A percentile compares a stretch with the other conserved stretches of the same genome.
Conservation (phyloP, 306 rosid genomes). For the Trichosanthes cucumerina region DNA sequence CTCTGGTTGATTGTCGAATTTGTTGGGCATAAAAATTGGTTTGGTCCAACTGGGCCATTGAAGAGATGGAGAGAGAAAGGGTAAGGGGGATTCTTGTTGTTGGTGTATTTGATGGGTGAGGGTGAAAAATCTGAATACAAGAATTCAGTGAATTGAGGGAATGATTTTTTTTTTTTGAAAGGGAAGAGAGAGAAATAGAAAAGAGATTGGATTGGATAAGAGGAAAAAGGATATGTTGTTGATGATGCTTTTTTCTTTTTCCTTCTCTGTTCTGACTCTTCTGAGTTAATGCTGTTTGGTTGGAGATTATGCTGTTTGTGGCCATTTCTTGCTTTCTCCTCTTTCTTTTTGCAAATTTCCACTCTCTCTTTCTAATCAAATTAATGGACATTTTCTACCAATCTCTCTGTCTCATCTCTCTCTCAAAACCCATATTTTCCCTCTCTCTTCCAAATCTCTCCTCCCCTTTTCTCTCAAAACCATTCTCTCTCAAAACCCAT, state of each 20-base stretch:
- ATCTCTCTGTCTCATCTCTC: no score
- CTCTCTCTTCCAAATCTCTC: no score
- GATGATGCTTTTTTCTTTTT: not conserved
- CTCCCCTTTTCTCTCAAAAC: no score
- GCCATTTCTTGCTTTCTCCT: no score
- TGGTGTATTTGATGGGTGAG: not conserved
- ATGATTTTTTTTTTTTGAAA: not conserved
- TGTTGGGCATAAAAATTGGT: slow-evolving; percentile 64
- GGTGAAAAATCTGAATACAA: not conserved
- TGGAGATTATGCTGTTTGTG: no score
- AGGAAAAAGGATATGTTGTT: no score
- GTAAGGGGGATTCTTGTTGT: not conserved
- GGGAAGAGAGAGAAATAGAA: not conserved
- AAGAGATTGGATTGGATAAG: not conserved
- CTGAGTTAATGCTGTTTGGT: not conserved
- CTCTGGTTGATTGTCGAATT: slow-evolving; percentile 21
- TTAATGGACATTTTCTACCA: no score
- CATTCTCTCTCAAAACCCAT: no score
- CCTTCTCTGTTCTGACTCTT: not conserved
- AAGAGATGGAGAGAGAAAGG: slow-evolving; percentile 27
- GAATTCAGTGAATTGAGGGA: not conserved
- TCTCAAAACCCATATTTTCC: no score
- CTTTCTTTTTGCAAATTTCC: no score
- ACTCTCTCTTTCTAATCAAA: no score
- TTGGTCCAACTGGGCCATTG: slow-evolving; percentile 99